Evolutionary conservation across 345 rosid species (phyloP), one percentile per base, ranked within the genome.

Genomic region (Garcia nutans): DNA sequence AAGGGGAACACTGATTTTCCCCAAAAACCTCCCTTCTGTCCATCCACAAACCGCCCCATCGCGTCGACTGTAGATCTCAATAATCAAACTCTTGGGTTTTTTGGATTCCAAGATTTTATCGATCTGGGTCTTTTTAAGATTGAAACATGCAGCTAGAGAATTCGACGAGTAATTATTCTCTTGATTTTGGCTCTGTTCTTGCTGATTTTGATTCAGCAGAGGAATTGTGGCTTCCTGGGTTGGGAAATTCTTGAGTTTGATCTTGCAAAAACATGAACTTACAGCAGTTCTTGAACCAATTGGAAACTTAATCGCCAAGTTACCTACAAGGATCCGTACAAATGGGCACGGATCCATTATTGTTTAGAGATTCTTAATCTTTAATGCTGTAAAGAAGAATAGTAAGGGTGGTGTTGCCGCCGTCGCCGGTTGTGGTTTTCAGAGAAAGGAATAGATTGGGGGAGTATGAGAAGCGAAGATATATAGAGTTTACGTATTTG

Each of bases 331-430:
- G 80, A 96, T 78, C 86, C 98, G 90, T 42, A 88, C 87, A 81
- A 91, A 93, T 8, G 94, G 88, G 85, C 99, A 96, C 79, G 99
- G 99, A 92, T 96, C 99, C 99, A 96, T 95, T 57, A 3, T 67
- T 66, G 17, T 23, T 23, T 8, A 23, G 2, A 59, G 13, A 59
- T 23, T 59, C 13, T 23, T n/a, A 59, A 23, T 28, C 16, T 62
- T 15, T 59, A 59, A 1, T 10, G 19, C 2, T 62, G 3, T 15
- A 54, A 54, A 16, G 58, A 16, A 16, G 16, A 59, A 11, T 10
- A 16, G 12, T 13, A n/a, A 16, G 4, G 7, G 56, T 3, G 17
- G 45, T 12, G 20, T 56, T 23, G 3, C 57, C 23, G 66, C 42
- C 8, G 57, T 8, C 6, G 13, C 0, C 41, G 74, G 49, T 47